Evolutionary conservation across 2,329 filamentous ascomycete species (phyloP), one percentile per base, ranked within the genome.

Genomic region (Periconia digitata): DNA sequence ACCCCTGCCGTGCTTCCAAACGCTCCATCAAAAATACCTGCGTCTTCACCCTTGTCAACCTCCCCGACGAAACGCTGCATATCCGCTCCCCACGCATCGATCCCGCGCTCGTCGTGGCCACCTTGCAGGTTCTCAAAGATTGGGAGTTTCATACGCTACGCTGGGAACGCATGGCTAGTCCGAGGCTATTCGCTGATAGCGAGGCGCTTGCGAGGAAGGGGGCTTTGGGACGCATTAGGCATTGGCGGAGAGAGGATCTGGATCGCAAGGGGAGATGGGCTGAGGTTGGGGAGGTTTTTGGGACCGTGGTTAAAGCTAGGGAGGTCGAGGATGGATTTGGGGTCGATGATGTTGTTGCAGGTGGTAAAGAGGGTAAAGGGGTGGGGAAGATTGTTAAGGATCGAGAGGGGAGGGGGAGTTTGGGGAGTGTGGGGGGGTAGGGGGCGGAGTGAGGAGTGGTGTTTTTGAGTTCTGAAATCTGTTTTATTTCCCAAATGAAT

Each of bases 51-150:
- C 57, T 64, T 2, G 57, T 56, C 6, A 57, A 53, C 22, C 32
- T 62, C 1, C 67, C 67, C 1, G 66, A 68, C 38, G 66, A 70
- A 47, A 55, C 63, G 6, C 29, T 69, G 5, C 49, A 60, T 32
- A 62, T 70, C 21, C 60, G 66, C 8, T 60, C 57, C 8, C 23
- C 47, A 3, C 35, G 15, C 1, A 55, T 67, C 3, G 63, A 69
- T 36, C 54, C 57, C 2, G 56, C 58, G 2, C 59, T 69, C 8
- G 59, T 67, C 1, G 51, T 67, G 6, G 63, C 65, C 1, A 67
- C 64, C 5, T 42, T 70, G 2, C 66, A 69, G 27, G 49, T 69
- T 7, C 39, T 70, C 45, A 68, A 66, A 40, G 67, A 70, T 15
- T 70, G 67, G 67, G 62, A 69, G 23, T 56, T 55, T 43, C 50